phyloP scores from a whole-genome alignment of 2,329 filamentous ascomycete species.

The Ascochyta koolunga region DNA sequence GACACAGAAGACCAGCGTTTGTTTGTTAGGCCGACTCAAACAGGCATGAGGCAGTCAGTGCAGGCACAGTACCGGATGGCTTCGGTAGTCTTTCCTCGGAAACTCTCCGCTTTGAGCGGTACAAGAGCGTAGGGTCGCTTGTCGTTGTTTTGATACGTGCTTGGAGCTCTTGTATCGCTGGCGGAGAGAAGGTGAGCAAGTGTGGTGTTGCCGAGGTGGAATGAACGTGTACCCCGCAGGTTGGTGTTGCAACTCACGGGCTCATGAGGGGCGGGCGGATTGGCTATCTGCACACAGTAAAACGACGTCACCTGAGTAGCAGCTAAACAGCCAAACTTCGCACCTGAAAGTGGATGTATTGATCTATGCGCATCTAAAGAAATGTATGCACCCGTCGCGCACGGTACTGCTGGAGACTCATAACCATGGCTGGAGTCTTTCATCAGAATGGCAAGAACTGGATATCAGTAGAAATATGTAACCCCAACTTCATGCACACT shows the following conservation, averaged over 20 bases:
- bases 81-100: conserved; percentile 8
- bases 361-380: conserved; percentile 9
- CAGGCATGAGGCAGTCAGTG: conserved; percentile 3
- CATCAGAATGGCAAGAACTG: conserved; percentile 1
- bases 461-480: conserved; percentile 52
- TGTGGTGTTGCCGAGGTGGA: conserved; percentile 2
- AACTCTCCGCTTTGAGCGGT: conserved; percentile 26
- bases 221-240: conserved; percentile 23
- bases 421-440: not conserved
- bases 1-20: not conserved
- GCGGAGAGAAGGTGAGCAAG: conserved; percentile 28
- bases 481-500: conserved; percentile 69
- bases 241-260: conserved; percentile 3
- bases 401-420: not conserved
- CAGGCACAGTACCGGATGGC: conserved; percentile 6
- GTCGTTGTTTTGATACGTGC: conserved; percentile 18
- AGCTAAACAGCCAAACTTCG: not conserved
- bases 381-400: not conserved
- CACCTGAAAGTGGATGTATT: conserved; percentile 13
- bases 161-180: conserved; percentile 38
- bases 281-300: conserved; percentile 13
- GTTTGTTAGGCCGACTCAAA: conserved; percentile 17
- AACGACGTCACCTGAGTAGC: conserved; percentile 19
- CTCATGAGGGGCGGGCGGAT: conserved; percentile 2
- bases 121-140: conserved; percentile 30